Percentiles rank a stretch among this genome's conserved stretches.
Evolutionary conservation across 106 monocot species (phyloP).

Genomic region (Amphibolis antarctica): DNA sequence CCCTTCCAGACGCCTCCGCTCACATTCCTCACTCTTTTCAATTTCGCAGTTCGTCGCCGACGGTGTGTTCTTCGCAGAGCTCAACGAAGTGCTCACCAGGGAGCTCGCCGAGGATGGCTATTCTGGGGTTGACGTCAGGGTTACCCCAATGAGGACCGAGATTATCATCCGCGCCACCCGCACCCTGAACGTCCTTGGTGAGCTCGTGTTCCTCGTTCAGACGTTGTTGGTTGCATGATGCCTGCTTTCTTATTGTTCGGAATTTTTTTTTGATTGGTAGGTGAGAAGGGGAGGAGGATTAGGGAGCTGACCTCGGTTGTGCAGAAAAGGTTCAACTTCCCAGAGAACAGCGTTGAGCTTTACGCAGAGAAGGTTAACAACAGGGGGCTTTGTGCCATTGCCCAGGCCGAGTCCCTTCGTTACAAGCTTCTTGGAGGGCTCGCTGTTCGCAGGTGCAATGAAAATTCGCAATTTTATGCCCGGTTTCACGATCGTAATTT

Average conservation of each 20-base stretch:
- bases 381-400: slow-evolving; percentile 21
- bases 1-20: not conserved
- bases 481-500: not conserved
- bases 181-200: slow-evolving; percentile 26
- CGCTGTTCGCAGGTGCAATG: slow-evolving; percentile 23
- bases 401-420: slow-evolving; percentile 22
- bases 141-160: slow-evolving; percentile 25
- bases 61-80: slow-evolving; percentile 28
- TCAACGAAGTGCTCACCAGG: slow-evolving; percentile 24
- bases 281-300: slow-evolving; percentile 26
- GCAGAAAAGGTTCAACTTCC: slow-evolving; percentile 27
- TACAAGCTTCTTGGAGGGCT: slow-evolving; percentile 27
- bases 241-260: not conserved
- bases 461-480: not conserved
- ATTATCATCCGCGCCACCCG: slow-evolving; percentile 23
- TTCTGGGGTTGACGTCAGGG: slow-evolving; percentile 19
- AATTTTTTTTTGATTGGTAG: not conserved
- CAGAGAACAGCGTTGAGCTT: slow-evolving; percentile 21
- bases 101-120: slow-evolving; percentile 30
- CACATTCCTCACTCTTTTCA: not conserved
- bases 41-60: slow-evolving; percentile 22
- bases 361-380: slow-evolving; percentile 28
- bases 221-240: not conserved
- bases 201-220: not conserved
- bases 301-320: slow-evolving; percentile 25